Evolutionary conservation across 2,329 filamentous ascomycete species (phyloP).

Genomic region (Stemphylium vesicarium): DNA sequence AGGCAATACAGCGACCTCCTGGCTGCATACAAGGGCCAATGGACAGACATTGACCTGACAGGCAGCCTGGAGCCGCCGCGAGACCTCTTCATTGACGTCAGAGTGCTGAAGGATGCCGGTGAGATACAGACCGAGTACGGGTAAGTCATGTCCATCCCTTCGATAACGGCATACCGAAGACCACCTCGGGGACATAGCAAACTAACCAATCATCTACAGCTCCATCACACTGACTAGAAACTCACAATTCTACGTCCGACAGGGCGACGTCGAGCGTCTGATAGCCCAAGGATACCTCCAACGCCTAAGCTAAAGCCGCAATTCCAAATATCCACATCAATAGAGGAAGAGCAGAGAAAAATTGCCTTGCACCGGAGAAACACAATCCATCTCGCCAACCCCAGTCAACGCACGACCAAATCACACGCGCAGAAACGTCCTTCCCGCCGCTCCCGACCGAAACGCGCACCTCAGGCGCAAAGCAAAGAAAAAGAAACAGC

Average conservation of each 20-base stretch:
- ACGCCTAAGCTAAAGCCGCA: slow-evolving; percentile 71
- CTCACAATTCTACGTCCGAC: slow-evolving; percentile 95
- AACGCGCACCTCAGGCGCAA: neutral
- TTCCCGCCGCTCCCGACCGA: neutral
- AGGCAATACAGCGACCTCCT: slow-evolving; percentile 89
- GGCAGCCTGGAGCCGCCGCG: slow-evolving; percentile 92
- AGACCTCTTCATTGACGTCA: slow-evolving; percentile 95
- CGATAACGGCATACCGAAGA: neutral
- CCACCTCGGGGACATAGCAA: neutral
- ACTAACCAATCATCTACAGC: slow-evolving; percentile 53
- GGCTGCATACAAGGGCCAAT: slow-evolving; percentile 96
- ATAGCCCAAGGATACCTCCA: slow-evolving; percentile 96
- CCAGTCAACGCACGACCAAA: neutral
- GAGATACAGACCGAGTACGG: slow-evolving; percentile 99
- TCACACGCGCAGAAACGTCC: neutral
- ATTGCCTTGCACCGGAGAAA: neutral
- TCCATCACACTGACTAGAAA: slow-evolving; percentile 97
- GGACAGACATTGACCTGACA: slow-evolving; percentile 96
- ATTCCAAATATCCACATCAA: neutral
- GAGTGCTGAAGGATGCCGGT: slow-evolving; percentile 93
- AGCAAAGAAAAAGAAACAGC: neutral
- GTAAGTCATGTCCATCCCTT: slow-evolving; percentile 58
- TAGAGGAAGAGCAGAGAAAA: neutral
- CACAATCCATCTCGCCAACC: neutral
- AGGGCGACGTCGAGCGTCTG: slow-evolving; percentile 92